Base-by-base conservation (phyloP, 1,284 basidiomycete species). In the Sphagnurus paluster region DNA sequence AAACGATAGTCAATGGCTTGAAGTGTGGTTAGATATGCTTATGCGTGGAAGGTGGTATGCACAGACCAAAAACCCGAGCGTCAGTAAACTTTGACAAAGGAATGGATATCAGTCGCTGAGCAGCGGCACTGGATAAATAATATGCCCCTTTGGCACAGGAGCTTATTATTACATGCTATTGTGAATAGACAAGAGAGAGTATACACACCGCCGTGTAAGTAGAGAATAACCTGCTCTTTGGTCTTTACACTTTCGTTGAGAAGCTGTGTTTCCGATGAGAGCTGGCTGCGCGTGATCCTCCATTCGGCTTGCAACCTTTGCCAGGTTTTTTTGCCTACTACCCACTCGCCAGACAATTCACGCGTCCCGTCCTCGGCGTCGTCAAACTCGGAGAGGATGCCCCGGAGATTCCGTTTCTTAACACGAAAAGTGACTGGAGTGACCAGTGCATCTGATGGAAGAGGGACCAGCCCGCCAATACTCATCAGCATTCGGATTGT, bases 1-100 rank as follows among this genome's bases (percentile, higher is more conserved):
- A 99, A 76, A 14, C 96, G 89, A 67, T 99, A 99, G 64, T 98
- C 94, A 56, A 98, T 75, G n/a, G 92, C 91, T n/a, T 93, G 36
- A 30, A 19, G 16, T 24, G 42, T 25, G 21, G 38, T 37, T 35
- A 54, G 57, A 42, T 20, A 45, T 23, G 9, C 23, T 19, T 38
- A 21, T 7, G 21, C 16, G 26, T 16, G 29, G 39, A 38, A 14
- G 25, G 48, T 35, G 21, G 34, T 39, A 45, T 42, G 23, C 14
- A 71, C 84, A 42, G 58, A 93, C 92, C 91, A 68, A 98, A 98
- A n/a, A 98, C 85, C 25, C 97, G 83, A 23, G 93, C 87, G 60
- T 95, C 90, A 25, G 90, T 86, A 57, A 88, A 87, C 63, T 96
- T 95, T 26, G 93, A 90, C 45, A 98, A 72, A 5, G 92, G 90